Conservation (phyloP, 176 grass and related monocot species). For the Sorghum bicolor region DNA sequence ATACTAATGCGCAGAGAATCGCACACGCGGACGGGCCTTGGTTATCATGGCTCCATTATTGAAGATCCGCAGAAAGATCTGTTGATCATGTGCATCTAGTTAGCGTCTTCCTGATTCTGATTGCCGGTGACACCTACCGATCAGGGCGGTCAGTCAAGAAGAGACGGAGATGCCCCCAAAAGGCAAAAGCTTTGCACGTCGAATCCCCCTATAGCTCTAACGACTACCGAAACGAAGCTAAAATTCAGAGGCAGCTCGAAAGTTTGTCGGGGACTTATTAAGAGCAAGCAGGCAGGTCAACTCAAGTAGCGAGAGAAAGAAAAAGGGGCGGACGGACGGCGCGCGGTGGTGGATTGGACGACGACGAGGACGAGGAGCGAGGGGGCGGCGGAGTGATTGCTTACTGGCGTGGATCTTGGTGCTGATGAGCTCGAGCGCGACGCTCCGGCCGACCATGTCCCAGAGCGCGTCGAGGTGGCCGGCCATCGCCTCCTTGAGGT, state of each 20-base stretch:
- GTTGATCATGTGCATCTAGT: constrained; percentile 27
- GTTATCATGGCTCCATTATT: constrained; percentile 2
- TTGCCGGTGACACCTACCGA: neutral
- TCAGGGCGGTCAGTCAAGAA: neutral
- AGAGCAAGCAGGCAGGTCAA: constrained; percentile 15
- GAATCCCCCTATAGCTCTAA: neutral
- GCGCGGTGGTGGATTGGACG: neutral
- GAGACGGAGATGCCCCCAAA: constrained; percentile 10
- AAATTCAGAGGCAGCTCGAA: constrained; percentile 10
- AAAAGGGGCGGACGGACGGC: neutral
- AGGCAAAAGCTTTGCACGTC: constrained; percentile 32
- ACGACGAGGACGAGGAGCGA: neutral
- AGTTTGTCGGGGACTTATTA: neutral
- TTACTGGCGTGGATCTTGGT: constrained; percentile 84
- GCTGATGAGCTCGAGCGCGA: constrained; percentile 91
- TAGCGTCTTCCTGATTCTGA: constrained; percentile 9
- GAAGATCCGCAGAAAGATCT: constrained; percentile 28
- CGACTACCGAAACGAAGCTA: neutral
- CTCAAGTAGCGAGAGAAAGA: neutral
- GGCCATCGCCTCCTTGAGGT: constrained; percentile 79
- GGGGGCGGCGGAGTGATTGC: neutral
- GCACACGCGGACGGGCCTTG: neutral
- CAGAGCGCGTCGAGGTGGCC: constrained; percentile 78
- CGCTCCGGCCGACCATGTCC: constrained; percentile 81
- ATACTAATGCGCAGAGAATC: constrained; percentile 18